Evolutionary conservation across 2,329 filamentous ascomycete genomes (phyloP), one percentile per base, ranked within the genome.

Genomic region (Paracoccidioides lutzii): DNA sequence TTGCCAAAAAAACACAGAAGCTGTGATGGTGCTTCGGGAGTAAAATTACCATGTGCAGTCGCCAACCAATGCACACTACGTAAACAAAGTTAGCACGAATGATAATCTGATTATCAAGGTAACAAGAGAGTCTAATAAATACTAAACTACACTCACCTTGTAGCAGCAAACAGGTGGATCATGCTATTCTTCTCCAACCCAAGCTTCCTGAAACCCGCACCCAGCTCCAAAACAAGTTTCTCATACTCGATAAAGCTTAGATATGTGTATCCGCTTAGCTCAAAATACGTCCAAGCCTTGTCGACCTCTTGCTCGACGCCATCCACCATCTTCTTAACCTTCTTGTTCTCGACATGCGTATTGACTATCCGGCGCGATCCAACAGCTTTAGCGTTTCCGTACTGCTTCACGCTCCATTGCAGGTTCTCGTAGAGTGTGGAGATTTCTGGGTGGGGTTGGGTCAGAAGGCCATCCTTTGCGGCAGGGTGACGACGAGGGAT

Each of bases 271-370:
- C 77, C 76, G 59, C 85, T 84, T 62, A 94, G 82, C 78, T 95
- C 90, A 63, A 88, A 94, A 73, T 84, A 94, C 54, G 84, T 83
- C 90, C 90, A 95, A 70, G 91, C 82, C 81, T 95, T 95, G 60
- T 94, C 87, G 38, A 93, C 82, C 73, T 90, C 81, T 61, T 79
- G 76, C 70, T 89, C 80, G 69, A 87, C 80, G 62, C 90, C 90
- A 66, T 94, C 87, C 57, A 95, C 76, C 52, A 88, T 78, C 80
- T 94, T 95, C 78, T 90, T 86, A 63, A 95, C 76, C 79, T 89
- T 93, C 77, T 91, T 95, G 63, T 80, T 84, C 77, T 95, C 90
- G 64, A 81, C 81, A 72, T 95, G 89, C 49, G 84, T 82, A 71
- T 84, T 78, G 71, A 95, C 71, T 57, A 95, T 78, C 69, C 81